Evolutionary conservation across 495 filamentous ascomycete genomes (phyloP), one percentile per base, ranked within the genome.

Genomic region (Tuber calosporum): DNA sequence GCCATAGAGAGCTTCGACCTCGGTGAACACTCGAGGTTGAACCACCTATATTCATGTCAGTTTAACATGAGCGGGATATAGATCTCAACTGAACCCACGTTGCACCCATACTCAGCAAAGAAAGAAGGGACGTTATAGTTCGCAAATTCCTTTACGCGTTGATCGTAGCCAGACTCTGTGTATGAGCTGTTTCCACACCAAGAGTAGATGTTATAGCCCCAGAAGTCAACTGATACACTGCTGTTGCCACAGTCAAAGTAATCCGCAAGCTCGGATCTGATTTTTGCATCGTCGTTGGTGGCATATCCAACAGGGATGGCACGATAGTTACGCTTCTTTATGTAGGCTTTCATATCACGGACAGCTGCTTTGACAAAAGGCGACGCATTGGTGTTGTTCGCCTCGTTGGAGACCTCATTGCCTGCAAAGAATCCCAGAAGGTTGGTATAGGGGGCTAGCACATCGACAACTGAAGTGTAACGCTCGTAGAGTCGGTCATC

Each of bases 31-130:
- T 81, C 95, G 92, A 30, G 90, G 91, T 26, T 85, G 83, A 36
- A 89, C 89, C 15, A 86, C 85, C 75, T 82, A 75, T 41, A 82
- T 15, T 42, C 8, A 9, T n/a, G 26, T 79, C 75, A 79, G 68
- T 30, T n/a, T 66, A 38, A 30, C n/a, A n/a, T n/a, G 37, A 1
- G n/a, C 58, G 37, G 30, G 34, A 66, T 19, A 69, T 8, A 17
- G 2, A 34, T 68, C 37, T 41, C 1, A 26, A 38, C 34, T 41
- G 13, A 39, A 26, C 45, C n/a, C 69, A 80, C 83, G 84, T 97
- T 98, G 87, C 95, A 99, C 45, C 95, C 95, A 83, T 99, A 99
- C 83, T 99, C 95, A 71, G 95, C 93, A 82, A 98, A 97, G 89
- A 99, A 99, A 74, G 91, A 89, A 66, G 95, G 95, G 8, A 97